A percentile compares a stretch with the other conserved stretches of the same genome.
phyloP scores from a whole-genome alignment of 441 rosid genomes.

The Melastoma candidum region DNA sequence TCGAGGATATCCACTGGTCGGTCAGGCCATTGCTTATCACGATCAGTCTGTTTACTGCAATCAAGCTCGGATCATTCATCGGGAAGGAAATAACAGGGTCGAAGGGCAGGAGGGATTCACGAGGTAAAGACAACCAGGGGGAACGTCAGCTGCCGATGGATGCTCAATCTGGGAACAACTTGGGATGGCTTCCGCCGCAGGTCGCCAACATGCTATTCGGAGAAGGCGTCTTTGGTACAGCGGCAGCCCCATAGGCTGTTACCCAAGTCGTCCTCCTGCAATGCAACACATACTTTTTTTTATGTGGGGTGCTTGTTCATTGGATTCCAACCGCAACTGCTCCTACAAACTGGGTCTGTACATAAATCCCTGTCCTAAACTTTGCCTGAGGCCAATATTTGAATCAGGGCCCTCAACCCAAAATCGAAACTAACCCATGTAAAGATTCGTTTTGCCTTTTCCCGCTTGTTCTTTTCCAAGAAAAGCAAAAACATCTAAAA shows the following conservation, averaged over 20 bases:
- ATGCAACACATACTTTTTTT: no score
- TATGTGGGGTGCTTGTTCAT: no score
- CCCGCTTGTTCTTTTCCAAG: no score
- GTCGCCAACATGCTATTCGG: slow-evolving; percentile 43
- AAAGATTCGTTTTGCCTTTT: no score
- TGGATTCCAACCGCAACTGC: no score
- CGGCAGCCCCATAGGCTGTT: slow-evolving; percentile 9
- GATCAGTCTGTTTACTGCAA: slow-evolving; percentile 51
- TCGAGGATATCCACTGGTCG: slow-evolving; percentile 91
- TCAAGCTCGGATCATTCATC: slow-evolving; percentile 48
- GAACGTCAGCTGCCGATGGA: slow-evolving; percentile 28
- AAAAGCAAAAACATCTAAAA: no score
- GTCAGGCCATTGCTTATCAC: slow-evolving; percentile 73
- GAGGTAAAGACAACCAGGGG: slow-evolving; percentile 16
- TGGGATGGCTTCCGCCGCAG: slow-evolving; percentile 52
- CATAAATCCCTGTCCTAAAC: no score
- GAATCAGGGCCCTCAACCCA: no score
- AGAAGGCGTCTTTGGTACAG: slow-evolving; percentile 23
- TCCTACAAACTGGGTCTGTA: no score
- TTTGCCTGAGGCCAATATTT: no score
- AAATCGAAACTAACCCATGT: no score
- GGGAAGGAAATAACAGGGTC: slow-evolving; percentile 39
- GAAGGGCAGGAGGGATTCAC: slow-evolving; percentile 27
- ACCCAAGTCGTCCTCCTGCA: no score
- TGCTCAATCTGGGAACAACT: slow-evolving; percentile 23